These are phyloP conservation scores for Pythium aquatile DNA, from an alignment of 352 stramenopile species.

Conservation along the genomic window DNA sequence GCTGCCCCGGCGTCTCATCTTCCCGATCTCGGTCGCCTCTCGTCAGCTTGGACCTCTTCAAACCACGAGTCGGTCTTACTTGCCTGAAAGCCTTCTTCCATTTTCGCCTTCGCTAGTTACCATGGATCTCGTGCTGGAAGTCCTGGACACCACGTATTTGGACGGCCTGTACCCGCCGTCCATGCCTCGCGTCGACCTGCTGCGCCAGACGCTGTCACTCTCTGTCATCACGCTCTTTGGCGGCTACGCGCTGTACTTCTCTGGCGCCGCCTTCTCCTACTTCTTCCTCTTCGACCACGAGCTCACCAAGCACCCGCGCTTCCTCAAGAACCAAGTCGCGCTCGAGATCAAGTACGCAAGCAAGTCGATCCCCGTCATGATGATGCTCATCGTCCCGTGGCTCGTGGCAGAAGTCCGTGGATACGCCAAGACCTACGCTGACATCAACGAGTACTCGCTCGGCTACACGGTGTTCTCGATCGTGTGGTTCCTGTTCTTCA, in stretches of 20 bases:
- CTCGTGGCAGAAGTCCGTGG: conserved; percentile 65
- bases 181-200: conserved; percentile 40
- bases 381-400: conserved; percentile 54
- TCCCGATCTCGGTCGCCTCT: neutral
- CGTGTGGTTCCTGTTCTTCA: conserved; percentile 64
- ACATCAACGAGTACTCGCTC: conserved; percentile 41
- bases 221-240: conserved; percentile 48
- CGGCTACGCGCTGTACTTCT: conserved; percentile 62
- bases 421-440: conserved; percentile 49
- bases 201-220: conserved; percentile 51
- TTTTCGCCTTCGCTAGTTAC: neutral
- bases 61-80: neutral
- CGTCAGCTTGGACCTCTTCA: neutral
- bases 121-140: conserved; percentile 67
- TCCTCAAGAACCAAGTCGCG: conserved; percentile 58
- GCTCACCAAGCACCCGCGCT: conserved; percentile 63
- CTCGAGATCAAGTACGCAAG: conserved; percentile 52
- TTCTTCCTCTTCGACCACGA: conserved; percentile 62
- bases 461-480: conserved; percentile 46
- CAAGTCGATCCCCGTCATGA: conserved; percentile 68
- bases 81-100: neutral
- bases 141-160: conserved; percentile 45
- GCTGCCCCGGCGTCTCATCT: neutral
- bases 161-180: conserved; percentile 52
- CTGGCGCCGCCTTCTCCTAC: conserved; percentile 46